These are phyloP conservation scores for Eutrema japonicum DNA, from an alignment of 345 rosid species.

Conservation along the genomic window DNA sequence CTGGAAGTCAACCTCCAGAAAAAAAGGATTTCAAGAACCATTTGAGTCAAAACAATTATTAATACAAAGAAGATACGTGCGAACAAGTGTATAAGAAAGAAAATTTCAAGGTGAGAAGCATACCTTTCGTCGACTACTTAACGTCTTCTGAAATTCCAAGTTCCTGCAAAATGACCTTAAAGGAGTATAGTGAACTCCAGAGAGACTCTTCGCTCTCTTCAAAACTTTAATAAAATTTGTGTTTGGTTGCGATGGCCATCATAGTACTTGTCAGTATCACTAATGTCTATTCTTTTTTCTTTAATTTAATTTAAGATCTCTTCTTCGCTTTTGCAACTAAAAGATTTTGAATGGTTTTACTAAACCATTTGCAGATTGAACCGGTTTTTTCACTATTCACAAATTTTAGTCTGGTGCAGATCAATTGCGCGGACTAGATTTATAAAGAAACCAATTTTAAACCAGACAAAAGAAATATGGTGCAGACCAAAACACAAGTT, in stretches of 20 bases:
- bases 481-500: no score
- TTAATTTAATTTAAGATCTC: no score
- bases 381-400: no score
- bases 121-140: background rate
- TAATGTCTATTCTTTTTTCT: no score
- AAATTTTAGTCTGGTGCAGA: no score
- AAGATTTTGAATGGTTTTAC: no score
- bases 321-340: no score
- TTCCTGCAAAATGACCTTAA: background rate
- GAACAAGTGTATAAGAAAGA: background rate
- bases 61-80: background rate
- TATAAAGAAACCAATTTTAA: no score
- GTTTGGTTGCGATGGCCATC: constrained; percentile 4
- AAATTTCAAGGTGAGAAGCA: background rate
- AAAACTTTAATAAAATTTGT: background rate
- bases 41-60: no score
- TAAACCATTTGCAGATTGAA: no score
- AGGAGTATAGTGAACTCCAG: background rate
- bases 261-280: no score
- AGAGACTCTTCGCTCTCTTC: constrained; percentile 27
- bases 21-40: background rate
- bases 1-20: background rate
- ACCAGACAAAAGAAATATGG: no score
- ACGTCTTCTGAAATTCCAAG: background rate
- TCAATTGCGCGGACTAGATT: constrained; percentile 17